Conservation (phyloP, 805 yeast genomes). For the Kuraishia cidri region DNA sequence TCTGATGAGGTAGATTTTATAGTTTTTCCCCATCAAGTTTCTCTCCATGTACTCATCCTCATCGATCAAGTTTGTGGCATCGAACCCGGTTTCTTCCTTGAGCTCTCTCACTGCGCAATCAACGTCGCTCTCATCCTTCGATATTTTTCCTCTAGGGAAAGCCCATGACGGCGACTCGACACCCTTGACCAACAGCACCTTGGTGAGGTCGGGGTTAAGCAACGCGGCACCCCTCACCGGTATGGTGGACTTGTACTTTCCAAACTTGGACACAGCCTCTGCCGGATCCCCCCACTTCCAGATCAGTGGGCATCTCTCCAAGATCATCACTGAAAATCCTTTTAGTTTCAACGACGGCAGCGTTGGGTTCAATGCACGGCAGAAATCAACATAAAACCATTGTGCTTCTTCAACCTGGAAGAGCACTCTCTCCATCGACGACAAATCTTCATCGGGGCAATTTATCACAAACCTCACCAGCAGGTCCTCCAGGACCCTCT, state of each 20-base stretch:
- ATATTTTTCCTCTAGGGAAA: conserved; percentile 94
- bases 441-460: conserved; percentile 85
- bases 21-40: conserved; percentile 75
- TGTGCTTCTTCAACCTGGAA: conserved; percentile 98
- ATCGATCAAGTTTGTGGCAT: conserved; percentile 57
- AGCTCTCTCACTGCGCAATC: conserved; percentile 91
- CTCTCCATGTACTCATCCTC: conserved; percentile 74
- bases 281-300: conserved; percentile 85
- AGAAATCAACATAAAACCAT: conserved; percentile 91
- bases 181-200: conserved; percentile 76
- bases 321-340: conserved; percentile 58
- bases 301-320: conserved; percentile 62
- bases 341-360: conserved; percentile 76
- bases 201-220: conserved; percentile 60
- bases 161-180: conserved; percentile 80
- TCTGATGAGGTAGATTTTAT: conserved; percentile 68
- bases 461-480: conserved; percentile 85
- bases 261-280: conserved; percentile 70
- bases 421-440: conserved; percentile 72
- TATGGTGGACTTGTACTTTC: conserved; percentile 77
- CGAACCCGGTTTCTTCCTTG: conserved; percentile 89
- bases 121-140: conserved; percentile 83
- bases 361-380: conserved; percentile 60
- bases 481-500: conserved; percentile 74
- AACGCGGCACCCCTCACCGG: conserved; percentile 97